Conservation (phyloP, 2,329 filamentous ascomycete genomes). For the Chaetomium strumarium region DNA sequence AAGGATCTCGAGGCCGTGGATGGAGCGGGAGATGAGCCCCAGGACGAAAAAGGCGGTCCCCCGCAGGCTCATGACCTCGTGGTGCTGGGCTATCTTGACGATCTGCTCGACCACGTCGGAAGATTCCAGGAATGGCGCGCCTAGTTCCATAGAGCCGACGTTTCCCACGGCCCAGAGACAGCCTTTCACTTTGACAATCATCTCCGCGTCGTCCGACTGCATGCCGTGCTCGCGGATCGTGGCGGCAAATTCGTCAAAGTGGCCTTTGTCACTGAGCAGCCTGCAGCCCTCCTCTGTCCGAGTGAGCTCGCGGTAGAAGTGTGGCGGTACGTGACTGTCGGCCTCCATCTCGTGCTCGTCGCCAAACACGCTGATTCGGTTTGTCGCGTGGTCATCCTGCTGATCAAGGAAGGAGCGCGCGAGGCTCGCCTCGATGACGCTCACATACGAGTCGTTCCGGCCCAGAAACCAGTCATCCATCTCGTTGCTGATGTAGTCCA, state of each 20-base stretch:
- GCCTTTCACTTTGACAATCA: constrained; percentile 89
- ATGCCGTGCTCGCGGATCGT: constrained; percentile 85
- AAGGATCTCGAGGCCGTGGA: constrained; percentile 87
- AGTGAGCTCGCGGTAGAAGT: constrained; percentile 94
- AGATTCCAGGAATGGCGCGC: constrained; percentile 86
- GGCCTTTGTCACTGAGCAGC: constrained; percentile 83
- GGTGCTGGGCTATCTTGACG: constrained; percentile 78
- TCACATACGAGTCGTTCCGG: constrained; percentile 92
- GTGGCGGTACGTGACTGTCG: constrained; percentile 73
- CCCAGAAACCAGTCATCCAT: constrained; percentile 99
- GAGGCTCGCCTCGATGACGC: constrained; percentile 90
- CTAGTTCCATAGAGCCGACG: constrained; percentile 95
- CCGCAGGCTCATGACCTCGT: constrained; percentile 84
- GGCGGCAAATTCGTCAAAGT: constrained; percentile 87
- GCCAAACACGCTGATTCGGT: constrained; percentile 53
- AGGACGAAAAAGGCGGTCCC: constrained; percentile 96
- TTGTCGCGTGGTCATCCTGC: constrained; percentile 47
- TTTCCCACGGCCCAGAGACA: constrained; percentile 98
- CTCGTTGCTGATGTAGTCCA: constrained; percentile 98
- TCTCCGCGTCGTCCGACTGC: constrained; percentile 77
- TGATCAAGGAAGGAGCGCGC: constrained; percentile 75
- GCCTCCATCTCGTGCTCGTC: constrained; percentile 49
- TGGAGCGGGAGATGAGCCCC: constrained; percentile 83
- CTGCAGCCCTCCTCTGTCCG: constrained; percentile 89
- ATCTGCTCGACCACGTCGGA: constrained; percentile 84